A percentile compares a stretch with the other conserved stretches of the same genome.
phyloP scores from a whole-genome alignment of 495 filamentous ascomycete genomes.

The Penicillium pancosmium region DNA sequence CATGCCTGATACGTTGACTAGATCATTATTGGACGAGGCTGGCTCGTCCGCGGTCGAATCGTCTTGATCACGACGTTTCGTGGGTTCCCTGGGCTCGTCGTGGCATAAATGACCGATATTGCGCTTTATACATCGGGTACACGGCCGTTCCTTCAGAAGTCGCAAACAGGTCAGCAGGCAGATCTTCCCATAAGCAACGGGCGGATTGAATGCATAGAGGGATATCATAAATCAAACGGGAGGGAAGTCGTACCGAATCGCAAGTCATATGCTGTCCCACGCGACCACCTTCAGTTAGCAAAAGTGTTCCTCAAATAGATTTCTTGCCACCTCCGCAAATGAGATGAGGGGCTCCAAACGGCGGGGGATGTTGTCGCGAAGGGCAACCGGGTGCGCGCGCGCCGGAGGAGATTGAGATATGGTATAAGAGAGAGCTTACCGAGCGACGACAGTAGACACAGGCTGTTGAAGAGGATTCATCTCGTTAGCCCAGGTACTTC shows the following conservation, averaged over 20 bases:
- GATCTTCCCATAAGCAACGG: conserved; percentile 17
- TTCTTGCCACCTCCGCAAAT: not conserved
- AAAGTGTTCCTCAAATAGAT: conserved; percentile 13
- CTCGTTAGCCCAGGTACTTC: conserved; percentile 29
- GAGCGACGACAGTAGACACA: conserved; percentile 99
- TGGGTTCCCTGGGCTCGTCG: conserved; percentile 86
- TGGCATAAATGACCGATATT: conserved; percentile 99
- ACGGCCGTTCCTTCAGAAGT: conserved; percentile 78
- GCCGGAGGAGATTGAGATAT: not conserved
- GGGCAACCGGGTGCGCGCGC: not conserved
- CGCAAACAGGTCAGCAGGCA: conserved; percentile 32
- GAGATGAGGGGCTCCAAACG: conserved; percentile 3
- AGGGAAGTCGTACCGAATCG: conserved; percentile 83
- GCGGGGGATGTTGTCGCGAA: conserved; percentile 10
- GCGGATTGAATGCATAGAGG: conserved; percentile 31
- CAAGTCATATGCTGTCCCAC: conserved; percentile 96
- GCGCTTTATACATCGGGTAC: conserved; percentile 96
- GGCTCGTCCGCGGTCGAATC: conserved; percentile 62
- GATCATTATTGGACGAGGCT: conserved; percentile 52
- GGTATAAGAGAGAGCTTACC: conserved; percentile 62
- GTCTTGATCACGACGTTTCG: conserved; percentile 73
- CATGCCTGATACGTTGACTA: conserved; percentile 42
- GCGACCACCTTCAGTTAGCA: conserved; percentile 45
- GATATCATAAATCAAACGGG: conserved; percentile 15
- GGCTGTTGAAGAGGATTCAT: conserved; percentile 57